Conservation (phyloP, 805 yeast species). For the Lipomyces sp. region DNA sequence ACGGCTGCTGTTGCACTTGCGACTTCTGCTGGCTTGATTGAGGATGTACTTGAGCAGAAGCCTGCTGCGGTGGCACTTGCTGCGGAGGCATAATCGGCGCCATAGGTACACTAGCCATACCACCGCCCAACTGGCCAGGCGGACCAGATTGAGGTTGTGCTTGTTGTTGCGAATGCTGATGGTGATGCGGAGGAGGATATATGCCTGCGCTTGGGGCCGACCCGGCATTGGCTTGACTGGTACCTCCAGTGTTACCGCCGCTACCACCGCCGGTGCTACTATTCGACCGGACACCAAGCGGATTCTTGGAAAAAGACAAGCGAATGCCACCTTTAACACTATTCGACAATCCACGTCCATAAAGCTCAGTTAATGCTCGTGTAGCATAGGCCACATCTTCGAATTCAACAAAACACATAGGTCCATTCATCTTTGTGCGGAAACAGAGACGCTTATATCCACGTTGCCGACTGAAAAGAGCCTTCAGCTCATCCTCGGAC, state of each 20-base stretch:
- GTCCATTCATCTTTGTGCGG: conserved; percentile 85
- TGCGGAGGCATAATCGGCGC: background rate
- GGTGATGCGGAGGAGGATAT: conserved; percentile 11
- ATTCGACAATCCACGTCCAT: conserved; percentile 89
- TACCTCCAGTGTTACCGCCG: conserved; percentile 35
- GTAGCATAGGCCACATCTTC: conserved; percentile 95
- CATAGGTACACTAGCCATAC: background rate
- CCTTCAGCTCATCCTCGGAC: conserved; percentile 87
- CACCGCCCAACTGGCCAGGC: conserved; percentile 1
- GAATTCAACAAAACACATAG: conserved; percentile 99
- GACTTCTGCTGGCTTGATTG: background rate
- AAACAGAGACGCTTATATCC: conserved; percentile 94
- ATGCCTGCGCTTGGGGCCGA: background rate
- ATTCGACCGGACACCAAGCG: conserved; percentile 91
- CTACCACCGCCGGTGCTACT: conserved; percentile 48
- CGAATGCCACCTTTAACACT: conserved; percentile 93
- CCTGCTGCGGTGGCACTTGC: conserved; percentile 1
- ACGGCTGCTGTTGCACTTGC: background rate
- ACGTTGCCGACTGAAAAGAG: conserved; percentile 81
- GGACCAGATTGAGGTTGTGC: conserved; percentile 1
- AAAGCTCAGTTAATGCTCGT: conserved; percentile 87
- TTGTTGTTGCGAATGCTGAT: conserved; percentile 13
- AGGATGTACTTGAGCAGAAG: background rate
- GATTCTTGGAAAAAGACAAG: conserved; percentile 91
- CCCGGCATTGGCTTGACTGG: conserved; percentile 8